Percentiles rank a stretch among this genome's conserved stretches.
phyloP scores from a whole-genome alignment of 495 filamentous ascomycete genomes.

The Tuber umbilicatum region DNA sequence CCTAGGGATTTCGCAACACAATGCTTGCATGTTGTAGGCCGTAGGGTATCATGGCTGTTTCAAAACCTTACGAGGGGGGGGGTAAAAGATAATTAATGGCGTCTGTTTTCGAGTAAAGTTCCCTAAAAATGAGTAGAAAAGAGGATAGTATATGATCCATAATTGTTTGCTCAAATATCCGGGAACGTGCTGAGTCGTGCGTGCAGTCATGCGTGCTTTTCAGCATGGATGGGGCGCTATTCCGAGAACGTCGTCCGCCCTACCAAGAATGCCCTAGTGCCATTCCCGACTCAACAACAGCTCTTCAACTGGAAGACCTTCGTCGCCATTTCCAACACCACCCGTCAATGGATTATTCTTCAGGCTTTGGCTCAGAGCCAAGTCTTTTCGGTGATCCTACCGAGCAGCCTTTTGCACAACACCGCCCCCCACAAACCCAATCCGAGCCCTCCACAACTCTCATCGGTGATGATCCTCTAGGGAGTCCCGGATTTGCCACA shows the following conservation, averaged over 20 bases:
- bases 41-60: not conserved
- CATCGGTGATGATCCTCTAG: constrained; percentile 22
- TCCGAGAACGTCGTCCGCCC: not conserved
- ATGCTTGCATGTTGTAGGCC: not conserved
- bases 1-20: not conserved
- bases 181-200: not conserved
- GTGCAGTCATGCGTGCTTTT: not conserved
- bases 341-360: constrained; percentile 37
- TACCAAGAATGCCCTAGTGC: not conserved
- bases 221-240: not conserved
- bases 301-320: constrained; percentile 6
- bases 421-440: constrained; percentile 9
- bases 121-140: not conserved
- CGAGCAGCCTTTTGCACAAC: constrained; percentile 38
- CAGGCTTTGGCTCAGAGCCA: constrained; percentile 32
- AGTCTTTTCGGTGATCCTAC: constrained; percentile 36
- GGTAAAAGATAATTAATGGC: not conserved
- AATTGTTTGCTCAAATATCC: not conserved
- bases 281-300: constrained; percentile 1
- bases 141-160: not conserved
- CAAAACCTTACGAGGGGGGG: not conserved
- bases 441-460: constrained; percentile 12
- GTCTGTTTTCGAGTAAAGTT: not conserved
- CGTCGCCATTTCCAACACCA: not conserved
- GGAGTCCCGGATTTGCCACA: constrained; percentile 18